Percentiles rank a stretch among this genome's conserved stretches.
phyloP scores from a whole-genome alignment of 2,329 filamentous ascomycete genomes.

The Diaporthe vaccinii region DNA sequence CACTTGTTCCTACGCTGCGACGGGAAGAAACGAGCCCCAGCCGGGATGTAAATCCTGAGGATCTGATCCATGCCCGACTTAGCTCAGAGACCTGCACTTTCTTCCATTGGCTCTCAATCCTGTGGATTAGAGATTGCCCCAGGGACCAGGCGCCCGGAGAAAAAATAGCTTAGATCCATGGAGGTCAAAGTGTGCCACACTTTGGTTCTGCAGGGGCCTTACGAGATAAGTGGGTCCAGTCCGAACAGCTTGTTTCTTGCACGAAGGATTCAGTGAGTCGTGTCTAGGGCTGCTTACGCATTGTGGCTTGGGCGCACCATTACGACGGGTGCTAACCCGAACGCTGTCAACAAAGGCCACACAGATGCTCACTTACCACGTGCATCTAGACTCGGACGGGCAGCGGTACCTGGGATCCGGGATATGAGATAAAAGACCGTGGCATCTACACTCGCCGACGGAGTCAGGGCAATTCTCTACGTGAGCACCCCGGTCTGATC shows the following conservation, averaged over 20 bases:
- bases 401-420: neutral
- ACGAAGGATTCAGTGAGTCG: slow-evolving; percentile 10
- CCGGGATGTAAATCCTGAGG: slow-evolving; percentile 22
- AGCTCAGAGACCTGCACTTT: neutral
- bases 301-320: slow-evolving; percentile 22
- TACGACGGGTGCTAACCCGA: neutral
- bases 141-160: neutral
- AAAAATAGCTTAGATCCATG: neutral
- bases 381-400: neutral
- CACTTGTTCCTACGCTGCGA: neutral
- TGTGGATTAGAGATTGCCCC: neutral
- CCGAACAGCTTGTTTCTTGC: neutral
- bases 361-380: neutral
- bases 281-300: neutral
- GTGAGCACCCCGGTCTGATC: neutral
- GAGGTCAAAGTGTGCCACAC: neutral
- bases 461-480: neutral
- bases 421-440: neutral
- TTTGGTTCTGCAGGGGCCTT: neutral
- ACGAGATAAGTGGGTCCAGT: slow-evolving; percentile 17
- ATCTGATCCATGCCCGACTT: neutral
- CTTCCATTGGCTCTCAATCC: neutral
- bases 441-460: neutral
- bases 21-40: neutral
- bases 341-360: neutral